phyloP scores from a whole-genome alignment of 148 eudicot genomes.

The Rhododendron ferrugineum region DNA sequence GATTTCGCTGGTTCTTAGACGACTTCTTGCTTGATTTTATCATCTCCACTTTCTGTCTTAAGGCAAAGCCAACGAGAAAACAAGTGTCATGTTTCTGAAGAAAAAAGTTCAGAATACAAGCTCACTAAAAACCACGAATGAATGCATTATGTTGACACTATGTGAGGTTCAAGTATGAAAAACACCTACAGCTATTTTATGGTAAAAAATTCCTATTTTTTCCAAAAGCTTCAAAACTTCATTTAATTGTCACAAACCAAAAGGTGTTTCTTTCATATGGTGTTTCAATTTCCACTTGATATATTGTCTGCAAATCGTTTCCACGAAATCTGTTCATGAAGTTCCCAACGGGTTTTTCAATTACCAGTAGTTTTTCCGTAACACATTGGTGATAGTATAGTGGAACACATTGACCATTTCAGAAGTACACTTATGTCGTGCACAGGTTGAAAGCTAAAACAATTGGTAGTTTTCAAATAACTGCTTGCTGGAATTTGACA shows the following conservation, averaged over 20 bases:
- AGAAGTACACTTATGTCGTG: background rate
- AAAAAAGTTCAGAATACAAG: background rate
- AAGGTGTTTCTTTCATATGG: background rate
- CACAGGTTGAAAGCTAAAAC: background rate
- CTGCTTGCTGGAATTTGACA: background rate
- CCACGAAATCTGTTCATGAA: background rate
- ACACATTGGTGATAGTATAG: background rate
- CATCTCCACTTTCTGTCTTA: constrained; percentile 77
- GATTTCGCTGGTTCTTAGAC: constrained; percentile 49
- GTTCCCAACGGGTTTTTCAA: background rate
- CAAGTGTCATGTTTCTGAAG: background rate
- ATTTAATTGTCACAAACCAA: background rate
- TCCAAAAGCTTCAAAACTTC: no score
- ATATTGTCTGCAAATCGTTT: background rate
- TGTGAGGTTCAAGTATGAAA: background rate
- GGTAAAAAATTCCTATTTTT: background rate
- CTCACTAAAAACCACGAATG: background rate
- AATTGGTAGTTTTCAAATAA: background rate
- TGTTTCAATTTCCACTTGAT: background rate
- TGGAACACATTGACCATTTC: background rate
- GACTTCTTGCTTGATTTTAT: constrained; percentile 56
- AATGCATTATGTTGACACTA: background rate
- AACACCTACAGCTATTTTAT: background rate
- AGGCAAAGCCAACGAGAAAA: constrained; percentile 14
- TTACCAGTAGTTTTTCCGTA: background rate